Evolutionary conservation across 768 basidiomycete genomes (phyloP).

Genomic region (Lentinula aciculospora): DNA sequence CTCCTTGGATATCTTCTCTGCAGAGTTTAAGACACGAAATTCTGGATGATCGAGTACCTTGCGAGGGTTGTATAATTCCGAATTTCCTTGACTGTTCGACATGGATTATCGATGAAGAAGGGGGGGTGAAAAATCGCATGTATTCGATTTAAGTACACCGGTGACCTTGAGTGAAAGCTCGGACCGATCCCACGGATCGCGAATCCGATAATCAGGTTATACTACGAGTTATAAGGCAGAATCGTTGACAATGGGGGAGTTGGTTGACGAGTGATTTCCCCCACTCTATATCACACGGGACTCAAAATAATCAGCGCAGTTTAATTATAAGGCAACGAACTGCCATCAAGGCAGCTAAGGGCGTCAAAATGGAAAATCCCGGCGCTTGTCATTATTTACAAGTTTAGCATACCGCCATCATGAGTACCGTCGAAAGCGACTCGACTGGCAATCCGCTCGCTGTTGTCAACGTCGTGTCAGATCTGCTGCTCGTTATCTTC

Average conservation of each 20-base stretch:
- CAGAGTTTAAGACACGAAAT: conserved; percentile 45
- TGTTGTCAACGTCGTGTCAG: conserved; percentile 12
- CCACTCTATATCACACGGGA: no score
- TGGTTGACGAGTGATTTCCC: background rate
- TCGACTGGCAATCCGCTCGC: conserved; percentile 1
- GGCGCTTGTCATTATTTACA: no score
- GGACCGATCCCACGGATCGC: background rate
- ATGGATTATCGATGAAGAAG: conserved; percentile 9
- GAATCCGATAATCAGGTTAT: background rate
- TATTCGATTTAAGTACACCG: background rate
- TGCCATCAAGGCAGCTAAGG: no score
- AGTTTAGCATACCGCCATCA: background rate
- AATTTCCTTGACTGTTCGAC: conserved; percentile 27
- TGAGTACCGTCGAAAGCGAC: background rate
- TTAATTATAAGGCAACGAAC: no score
- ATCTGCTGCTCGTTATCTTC: conserved; percentile 65
- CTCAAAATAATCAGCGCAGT: no score
- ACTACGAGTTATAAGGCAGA: no score
- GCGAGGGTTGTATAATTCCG: conserved; percentile 48
- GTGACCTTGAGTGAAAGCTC: background rate
- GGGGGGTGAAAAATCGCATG: background rate
- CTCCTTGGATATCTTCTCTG: conserved; percentile 40
- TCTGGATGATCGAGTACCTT: conserved; percentile 51
- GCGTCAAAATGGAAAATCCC: no score
- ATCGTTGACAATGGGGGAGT: background rate